Base-by-base conservation (phyloP, 1,139 yeast species). In the Magnusiomyces ingens region DNA sequence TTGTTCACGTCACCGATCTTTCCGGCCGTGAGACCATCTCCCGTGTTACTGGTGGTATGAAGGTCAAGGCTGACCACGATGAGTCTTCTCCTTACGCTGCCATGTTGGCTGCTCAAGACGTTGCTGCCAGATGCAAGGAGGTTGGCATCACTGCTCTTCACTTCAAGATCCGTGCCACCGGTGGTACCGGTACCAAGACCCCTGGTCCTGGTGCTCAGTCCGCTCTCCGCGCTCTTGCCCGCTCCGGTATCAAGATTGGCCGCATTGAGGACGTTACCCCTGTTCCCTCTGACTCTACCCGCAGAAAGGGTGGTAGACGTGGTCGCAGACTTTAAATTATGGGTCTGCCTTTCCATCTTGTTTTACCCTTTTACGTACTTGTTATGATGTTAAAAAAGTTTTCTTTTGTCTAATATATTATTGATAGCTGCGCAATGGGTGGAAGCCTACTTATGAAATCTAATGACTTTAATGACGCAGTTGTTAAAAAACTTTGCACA, bases 141-240 rank as follows among this genome's bases (percentile, higher is more conserved):
- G 97, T 94, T 68, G 99, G 99, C 76, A 91, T 94, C 75, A 94
- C 95, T 71, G 99, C 99, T 67, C 96, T 94, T 73, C 99, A 94
- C 85, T 84, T 94, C 77, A 94, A 94, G 84, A 84, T 94, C 79
- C 90, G 99, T 88, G 99, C 97, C 75, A 91, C 98, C 68, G 99
- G 99, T 84, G 99, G 99, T 85, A 94, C 99, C 70, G 90, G 88
- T 77, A 88, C 99, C 79, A 94, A 94, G 89, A 91, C 99, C 76
- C 99, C 99, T 78, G 99, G 99, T 81, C 99, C 99, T 80, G 99
- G 99, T 88, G 99, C 98, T 81, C 99, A 93, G 83, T 87, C 98
- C 65, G 99, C 99, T 77, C 82, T 94, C 75, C 91, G 99, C 83
- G 99, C 99, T 73, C 82, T 94, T 74, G 99, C 99, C 73, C 91